Conservation (phyloP, 345 rosid genomes). For the Citrus inodora region DNA sequence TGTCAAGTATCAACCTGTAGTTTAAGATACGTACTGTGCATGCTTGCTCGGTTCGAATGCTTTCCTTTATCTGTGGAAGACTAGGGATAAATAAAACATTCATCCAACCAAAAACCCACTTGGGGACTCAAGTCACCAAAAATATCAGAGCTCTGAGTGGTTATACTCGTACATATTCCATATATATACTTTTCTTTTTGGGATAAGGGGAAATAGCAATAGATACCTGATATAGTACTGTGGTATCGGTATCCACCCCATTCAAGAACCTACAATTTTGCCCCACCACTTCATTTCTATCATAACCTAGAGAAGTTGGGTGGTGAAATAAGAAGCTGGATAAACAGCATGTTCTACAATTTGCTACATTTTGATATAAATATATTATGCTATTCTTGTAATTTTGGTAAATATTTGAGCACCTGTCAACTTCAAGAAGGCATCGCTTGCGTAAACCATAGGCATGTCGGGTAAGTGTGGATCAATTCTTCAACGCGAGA, state of each 20-base stretch:
- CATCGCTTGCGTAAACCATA: slow-evolving; percentile 85
- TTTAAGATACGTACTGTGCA: slow-evolving; percentile 93
- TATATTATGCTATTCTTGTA: background rate
- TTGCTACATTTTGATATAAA: background rate
- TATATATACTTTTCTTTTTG: background rate
- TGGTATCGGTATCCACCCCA: slow-evolving; percentile 70
- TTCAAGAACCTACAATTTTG: slow-evolving; percentile 61
- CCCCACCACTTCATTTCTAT: slow-evolving; percentile 82
- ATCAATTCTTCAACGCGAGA: slow-evolving; percentile 59
- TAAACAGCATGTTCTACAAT: background rate
- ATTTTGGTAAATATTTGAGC: slow-evolving; percentile 5
- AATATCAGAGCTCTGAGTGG: background rate
- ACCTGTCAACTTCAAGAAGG: slow-evolving; percentile 91
- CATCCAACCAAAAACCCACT: slow-evolving; percentile 10
- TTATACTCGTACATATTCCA: no score
- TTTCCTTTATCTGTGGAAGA: slow-evolving; percentile 58
- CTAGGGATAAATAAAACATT: slow-evolving; percentile 6
- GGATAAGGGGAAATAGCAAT: background rate
- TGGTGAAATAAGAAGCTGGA: slow-evolving; percentile 11
- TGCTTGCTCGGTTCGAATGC: slow-evolving; percentile 58
- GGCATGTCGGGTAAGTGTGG: slow-evolving; percentile 74
- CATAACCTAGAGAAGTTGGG: slow-evolving; percentile 52
- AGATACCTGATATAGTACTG: slow-evolving; percentile 51
- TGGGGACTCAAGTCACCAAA: background rate
- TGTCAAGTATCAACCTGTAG: slow-evolving; percentile 78